Evolutionary conservation across 2,329 filamentous ascomycete genomes (phyloP).

Genomic region (Colletotrichum kahawae): DNA sequence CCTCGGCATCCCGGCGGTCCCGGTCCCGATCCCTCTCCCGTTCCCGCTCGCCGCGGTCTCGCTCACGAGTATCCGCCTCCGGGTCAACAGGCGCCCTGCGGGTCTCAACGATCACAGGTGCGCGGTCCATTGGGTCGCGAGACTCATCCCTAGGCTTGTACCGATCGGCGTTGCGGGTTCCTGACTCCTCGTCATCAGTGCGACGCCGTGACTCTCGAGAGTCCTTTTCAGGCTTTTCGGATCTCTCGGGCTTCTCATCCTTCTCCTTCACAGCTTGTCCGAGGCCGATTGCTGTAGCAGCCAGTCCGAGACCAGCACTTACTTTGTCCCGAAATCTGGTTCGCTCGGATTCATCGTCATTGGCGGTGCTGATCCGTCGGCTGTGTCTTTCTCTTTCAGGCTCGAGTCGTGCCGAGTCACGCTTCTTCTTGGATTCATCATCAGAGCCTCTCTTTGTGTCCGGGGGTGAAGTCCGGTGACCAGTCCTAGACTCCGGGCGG

Average conservation of each 20-base stretch:
- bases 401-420: slow-evolving; percentile 15
- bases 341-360: slow-evolving; percentile 44
- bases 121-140: slow-evolving; percentile 16
- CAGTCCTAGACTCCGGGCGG: slow-evolving; percentile 40
- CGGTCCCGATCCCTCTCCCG: slow-evolving; percentile 29
- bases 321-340: slow-evolving; percentile 54
- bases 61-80: slow-evolving; percentile 25
- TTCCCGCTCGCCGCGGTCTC: slow-evolving; percentile 15
- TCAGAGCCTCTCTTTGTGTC: slow-evolving; percentile 20
- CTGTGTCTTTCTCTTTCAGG: slow-evolving; percentile 31
- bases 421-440: slow-evolving; percentile 11
- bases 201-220: slow-evolving; percentile 20
- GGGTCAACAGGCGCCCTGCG: slow-evolving; percentile 16
- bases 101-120: slow-evolving; percentile 25
- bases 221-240: slow-evolving; percentile 14
- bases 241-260: slow-evolving; percentile 36
- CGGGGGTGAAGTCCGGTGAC: slow-evolving; percentile 23
- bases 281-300: slow-evolving; percentile 53
- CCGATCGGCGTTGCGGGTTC: slow-evolving; percentile 29
- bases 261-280: slow-evolving; percentile 40
- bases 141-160: slow-evolving; percentile 32
- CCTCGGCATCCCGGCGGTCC: slow-evolving; percentile 43
- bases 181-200: slow-evolving; percentile 19
- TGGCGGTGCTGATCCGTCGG: slow-evolving; percentile 29
- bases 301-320: slow-evolving; percentile 51